Evolutionary conservation across 805 yeast genomes (phyloP), one percentile per base, ranked within the genome.

Genomic region (Barnettozyma populi): DNA sequence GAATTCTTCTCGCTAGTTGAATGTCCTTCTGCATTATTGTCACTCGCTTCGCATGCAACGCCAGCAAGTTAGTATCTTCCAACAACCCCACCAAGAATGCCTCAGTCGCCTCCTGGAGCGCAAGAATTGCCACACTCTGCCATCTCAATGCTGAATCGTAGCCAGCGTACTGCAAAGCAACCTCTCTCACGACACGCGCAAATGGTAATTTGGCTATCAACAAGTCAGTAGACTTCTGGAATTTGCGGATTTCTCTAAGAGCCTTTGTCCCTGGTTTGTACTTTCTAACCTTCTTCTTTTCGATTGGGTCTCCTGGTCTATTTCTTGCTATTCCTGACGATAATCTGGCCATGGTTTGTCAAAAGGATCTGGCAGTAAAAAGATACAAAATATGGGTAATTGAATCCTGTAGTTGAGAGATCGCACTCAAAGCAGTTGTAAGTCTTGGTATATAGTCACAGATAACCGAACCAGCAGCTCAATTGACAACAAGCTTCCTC

Each of bases 11-110:
- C 3, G 94, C 94, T 54, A 86, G 68, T 59, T 85, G 90, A 51
- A 86, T 80, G 61, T 86, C 95, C 63, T 82, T 84, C 58, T 83
- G 86, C 92, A 85, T 86, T 31, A 86, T 84, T 0, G 95, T 86
- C n/a, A 86, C 89, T 56, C 95, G 68, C 59, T 82, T 84, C 1
- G 90, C 90, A 64, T 86, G 94, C 35, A 86, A 67, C 13, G 94
- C 94, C 63, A 88, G 72, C 35, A 85, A 61, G 56, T 86, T 86
- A 4, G 90, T 85, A 61, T 86, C 94, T 59, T 86, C 94, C 44
- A 86, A 68, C 35, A 86, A 66, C 46, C 85, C 85, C 11, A 85
- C 82, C 51, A 86, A 63, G 52, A 80, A 86, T 1, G 92, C 90
- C 60, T 86, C 95, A 43, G 86, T 75, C 1, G 92, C 92, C 60